A percentile compares a stretch with the other conserved stretches of the same genome.
Evolutionary conservation across 768 basidiomycete genomes (phyloP).

Genomic region (Lactarius hengduanensis): DNA sequence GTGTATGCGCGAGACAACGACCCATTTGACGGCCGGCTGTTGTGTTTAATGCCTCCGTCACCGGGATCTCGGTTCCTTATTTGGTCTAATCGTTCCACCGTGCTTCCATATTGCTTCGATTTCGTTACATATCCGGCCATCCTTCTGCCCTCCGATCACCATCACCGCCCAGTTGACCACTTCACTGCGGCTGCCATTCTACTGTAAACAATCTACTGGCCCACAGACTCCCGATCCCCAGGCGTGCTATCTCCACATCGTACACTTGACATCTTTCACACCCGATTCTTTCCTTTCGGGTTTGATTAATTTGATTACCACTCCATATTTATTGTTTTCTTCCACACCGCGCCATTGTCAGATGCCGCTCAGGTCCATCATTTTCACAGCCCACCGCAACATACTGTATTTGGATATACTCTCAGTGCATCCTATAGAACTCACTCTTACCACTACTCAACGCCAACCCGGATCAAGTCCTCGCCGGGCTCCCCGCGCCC

Average conservation of each 20-base stretch:
- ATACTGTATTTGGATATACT: background rate
- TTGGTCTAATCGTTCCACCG: background rate
- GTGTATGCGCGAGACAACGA: background rate
- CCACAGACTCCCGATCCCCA: background rate
- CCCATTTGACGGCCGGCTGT: background rate
- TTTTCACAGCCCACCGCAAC: background rate
- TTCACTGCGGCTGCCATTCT: background rate
- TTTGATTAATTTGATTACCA: background rate
- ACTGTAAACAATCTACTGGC: background rate
- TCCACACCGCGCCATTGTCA: background rate
- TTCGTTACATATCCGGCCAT: too few species aligned
- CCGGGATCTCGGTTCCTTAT: background rate
- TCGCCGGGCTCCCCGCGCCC: background rate
- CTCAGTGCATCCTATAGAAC: background rate
- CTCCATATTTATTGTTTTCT: background rate
- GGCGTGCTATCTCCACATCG: background rate
- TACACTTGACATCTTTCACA: background rate
- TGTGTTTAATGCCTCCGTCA: background rate
- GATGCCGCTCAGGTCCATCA: background rate
- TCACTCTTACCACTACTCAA: background rate
- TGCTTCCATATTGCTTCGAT: constrained; percentile 1
- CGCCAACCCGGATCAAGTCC: background rate
- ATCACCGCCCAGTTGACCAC: background rate
- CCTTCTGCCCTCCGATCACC: background rate
- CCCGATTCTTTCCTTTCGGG: background rate